Percentiles rank a stretch among this genome's conserved stretches.
Evolutionary conservation across 805 yeast genomes (phyloP).

Genomic region (Candida sanyiensis): DNA sequence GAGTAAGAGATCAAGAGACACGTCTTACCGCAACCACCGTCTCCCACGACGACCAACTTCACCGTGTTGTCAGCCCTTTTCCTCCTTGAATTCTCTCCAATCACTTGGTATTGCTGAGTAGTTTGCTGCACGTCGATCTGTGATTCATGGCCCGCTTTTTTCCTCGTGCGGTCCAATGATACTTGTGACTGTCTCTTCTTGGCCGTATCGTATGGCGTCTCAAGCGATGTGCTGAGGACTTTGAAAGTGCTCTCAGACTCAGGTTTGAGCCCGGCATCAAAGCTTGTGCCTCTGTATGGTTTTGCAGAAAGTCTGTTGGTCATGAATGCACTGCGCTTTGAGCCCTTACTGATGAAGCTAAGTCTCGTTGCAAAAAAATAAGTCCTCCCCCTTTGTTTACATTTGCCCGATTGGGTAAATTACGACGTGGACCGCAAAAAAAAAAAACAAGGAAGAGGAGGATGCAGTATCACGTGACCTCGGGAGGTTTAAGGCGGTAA

Average conservation of each 20-base stretch:
- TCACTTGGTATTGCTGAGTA: slow-evolving; percentile 1
- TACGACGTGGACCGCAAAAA: too few species aligned
- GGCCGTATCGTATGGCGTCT: slow-evolving; percentile 28
- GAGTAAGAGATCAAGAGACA: slow-evolving; percentile 62
- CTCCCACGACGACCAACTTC: slow-evolving; percentile 80
- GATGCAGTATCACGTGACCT: too few species aligned
- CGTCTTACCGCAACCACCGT: slow-evolving; percentile 90
- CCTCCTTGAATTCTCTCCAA: slow-evolving; percentile 20
- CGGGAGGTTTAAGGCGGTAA: too few species aligned
- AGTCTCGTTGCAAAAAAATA: too few species aligned
- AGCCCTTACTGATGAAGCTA: too few species aligned
- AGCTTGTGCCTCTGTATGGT: too few species aligned
- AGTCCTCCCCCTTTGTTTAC: slow-evolving; percentile 9
- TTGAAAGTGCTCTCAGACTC: slow-evolving; percentile 18
- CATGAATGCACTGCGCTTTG: too few species aligned
- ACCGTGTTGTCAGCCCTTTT: slow-evolving; percentile 32
- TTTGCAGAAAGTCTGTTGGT: too few species aligned
- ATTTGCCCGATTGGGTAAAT: slow-evolving; percentile 4
- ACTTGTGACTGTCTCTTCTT: slow-evolving; percentile 18
- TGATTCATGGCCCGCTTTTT: too few species aligned
- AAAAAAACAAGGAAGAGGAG: too few species aligned
- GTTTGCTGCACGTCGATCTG: slow-evolving; percentile 1
- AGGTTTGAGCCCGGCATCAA: too few species aligned
- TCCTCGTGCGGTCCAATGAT: not conserved
- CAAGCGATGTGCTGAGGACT: slow-evolving; percentile 19